Conservation (phyloP, 164 flowering plant species). For the Echeveria elegans region DNA sequence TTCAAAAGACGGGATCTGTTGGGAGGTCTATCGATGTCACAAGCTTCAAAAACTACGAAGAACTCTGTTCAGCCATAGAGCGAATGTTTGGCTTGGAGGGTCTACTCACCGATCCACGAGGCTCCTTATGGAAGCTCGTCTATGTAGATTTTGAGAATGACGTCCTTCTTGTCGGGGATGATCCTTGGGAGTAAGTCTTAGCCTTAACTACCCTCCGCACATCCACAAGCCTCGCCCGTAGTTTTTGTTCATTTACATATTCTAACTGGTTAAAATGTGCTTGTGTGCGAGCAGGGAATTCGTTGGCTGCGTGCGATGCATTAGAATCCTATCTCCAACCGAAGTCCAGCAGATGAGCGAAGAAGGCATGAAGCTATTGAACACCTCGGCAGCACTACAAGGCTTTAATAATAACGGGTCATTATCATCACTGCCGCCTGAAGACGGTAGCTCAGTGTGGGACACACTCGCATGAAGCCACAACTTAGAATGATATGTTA, state of each 20-base stretch:
- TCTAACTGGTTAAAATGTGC: too few relatives aligned
- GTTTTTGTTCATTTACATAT: too few relatives aligned
- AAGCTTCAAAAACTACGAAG: conserved; percentile 60
- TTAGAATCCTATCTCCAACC: conserved; percentile 85
- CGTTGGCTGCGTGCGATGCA: conserved; percentile 90
- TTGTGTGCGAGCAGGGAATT: conserved; percentile 76
- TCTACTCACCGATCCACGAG: conserved; percentile 58
- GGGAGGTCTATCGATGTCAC: conserved; percentile 97
- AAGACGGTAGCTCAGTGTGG: conserved; percentile 9
- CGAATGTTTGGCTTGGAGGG: conserved; percentile 92
- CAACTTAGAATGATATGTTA: too few relatives aligned
- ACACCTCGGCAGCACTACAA: conserved; percentile 31
- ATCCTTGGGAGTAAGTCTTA: conserved; percentile 97
- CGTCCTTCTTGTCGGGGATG: conserved; percentile 96
- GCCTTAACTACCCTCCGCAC: not conserved
- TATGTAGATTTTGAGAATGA: conserved; percentile 94
- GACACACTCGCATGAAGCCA: not conserved
- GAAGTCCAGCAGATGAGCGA: conserved; percentile 98
- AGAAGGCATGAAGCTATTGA: conserved; percentile 78
- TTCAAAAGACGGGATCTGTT: conserved; percentile 94
- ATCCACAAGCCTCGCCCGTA: too few relatives aligned
- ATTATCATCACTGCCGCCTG: conserved; percentile 2
- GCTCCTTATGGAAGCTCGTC: conserved; percentile 83
- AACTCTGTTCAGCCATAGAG: conserved; percentile 69
- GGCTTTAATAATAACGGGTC: conserved; percentile 21